Percentiles rank a stretch among this genome's conserved stretches.
These are phyloP conservation scores for Trametes sanguinea DNA, from an alignment of 768 basidiomycete species.

Conservation along the genomic window DNA sequence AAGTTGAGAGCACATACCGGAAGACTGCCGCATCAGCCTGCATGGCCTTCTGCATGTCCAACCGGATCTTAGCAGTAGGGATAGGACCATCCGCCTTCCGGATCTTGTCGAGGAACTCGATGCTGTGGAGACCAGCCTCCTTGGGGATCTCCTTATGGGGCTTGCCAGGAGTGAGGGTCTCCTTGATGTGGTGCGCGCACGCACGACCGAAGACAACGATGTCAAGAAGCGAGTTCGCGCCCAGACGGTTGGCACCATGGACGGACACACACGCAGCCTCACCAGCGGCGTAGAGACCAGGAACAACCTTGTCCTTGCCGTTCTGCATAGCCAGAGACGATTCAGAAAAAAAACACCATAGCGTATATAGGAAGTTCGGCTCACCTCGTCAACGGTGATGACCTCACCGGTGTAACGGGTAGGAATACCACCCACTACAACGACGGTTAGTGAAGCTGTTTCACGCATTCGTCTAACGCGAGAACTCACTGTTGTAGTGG, in stretches of 20 bases:
- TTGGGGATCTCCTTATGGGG: slow-evolving; percentile 87
- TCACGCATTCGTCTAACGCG: neutral
- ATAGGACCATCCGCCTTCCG: slow-evolving; percentile 80
- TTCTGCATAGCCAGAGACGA: slow-evolving; percentile 38
- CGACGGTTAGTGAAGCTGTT: slow-evolving; percentile 9
- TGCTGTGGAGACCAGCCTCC: slow-evolving; percentile 80
- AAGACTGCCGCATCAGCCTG: slow-evolving; percentile 98
- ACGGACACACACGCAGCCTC: slow-evolving; percentile 99
- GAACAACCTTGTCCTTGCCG: slow-evolving; percentile 92
- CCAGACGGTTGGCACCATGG: slow-evolving; percentile 98
- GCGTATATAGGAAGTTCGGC: slow-evolving; percentile 4
- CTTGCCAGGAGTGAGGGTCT: slow-evolving; percentile 85
- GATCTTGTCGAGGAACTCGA: slow-evolving; percentile 88
- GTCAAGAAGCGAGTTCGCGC: slow-evolving; percentile 97
- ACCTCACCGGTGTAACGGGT: slow-evolving; percentile 98
- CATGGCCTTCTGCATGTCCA: slow-evolving; percentile 99
- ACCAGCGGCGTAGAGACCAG: slow-evolving; percentile 97
- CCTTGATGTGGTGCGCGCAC: slow-evolving; percentile 96
- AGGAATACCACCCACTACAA: slow-evolving; percentile 96
- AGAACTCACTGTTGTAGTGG: slow-evolving; percentile 91
- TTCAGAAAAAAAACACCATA: neutral
- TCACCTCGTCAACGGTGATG: slow-evolving; percentile 74
- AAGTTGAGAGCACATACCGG: slow-evolving; percentile 48
- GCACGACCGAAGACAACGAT: slow-evolving; percentile 99
- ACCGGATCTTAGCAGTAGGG: slow-evolving; percentile 85